Evolutionary conservation across 2,329 filamentous ascomycete genomes (phyloP).

Genomic region (Ceratocystis cubensis): DNA sequence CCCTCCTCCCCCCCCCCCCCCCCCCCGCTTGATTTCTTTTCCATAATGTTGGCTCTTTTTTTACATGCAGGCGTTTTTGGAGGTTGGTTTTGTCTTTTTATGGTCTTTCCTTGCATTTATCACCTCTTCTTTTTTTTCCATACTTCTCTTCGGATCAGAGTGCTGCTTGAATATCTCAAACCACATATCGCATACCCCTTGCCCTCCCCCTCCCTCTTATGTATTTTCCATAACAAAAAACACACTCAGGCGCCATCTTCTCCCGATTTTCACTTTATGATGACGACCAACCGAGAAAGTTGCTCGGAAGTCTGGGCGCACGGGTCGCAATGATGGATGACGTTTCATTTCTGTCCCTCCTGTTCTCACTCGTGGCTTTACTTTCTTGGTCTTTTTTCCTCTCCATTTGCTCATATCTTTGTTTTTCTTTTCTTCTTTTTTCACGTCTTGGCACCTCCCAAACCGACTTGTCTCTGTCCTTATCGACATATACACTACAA

Average conservation of each 20-base stretch:
- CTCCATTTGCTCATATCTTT: background rate
- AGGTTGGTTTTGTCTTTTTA: conserved; percentile 11
- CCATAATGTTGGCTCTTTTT: background rate
- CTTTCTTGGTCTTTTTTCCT: background rate
- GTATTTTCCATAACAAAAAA: background rate
- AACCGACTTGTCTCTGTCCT: background rate
- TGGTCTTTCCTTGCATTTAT: conserved; percentile 12
- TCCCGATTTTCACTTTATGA: conserved; percentile 5
- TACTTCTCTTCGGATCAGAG: background rate
- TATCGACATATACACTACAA: too few species aligned
- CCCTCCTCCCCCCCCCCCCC: too few species aligned
- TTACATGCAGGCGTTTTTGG: conserved; percentile 12
- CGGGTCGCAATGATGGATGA: conserved; percentile 2
- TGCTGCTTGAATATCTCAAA: background rate
- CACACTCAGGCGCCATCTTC: background rate
- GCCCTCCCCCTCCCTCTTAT: background rate
- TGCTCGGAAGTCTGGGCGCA: conserved; percentile 5
- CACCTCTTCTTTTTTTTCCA: background rate
- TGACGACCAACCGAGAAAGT: conserved; percentile 7
- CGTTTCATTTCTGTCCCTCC: background rate
- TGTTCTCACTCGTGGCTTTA: background rate
- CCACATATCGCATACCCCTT: background rate
- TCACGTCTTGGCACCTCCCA: background rate
- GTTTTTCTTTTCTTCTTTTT: background rate
- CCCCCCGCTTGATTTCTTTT: background rate